Conservation (phyloP, 495 filamentous ascomycete species). For the Aspergillus affinis region DNA sequence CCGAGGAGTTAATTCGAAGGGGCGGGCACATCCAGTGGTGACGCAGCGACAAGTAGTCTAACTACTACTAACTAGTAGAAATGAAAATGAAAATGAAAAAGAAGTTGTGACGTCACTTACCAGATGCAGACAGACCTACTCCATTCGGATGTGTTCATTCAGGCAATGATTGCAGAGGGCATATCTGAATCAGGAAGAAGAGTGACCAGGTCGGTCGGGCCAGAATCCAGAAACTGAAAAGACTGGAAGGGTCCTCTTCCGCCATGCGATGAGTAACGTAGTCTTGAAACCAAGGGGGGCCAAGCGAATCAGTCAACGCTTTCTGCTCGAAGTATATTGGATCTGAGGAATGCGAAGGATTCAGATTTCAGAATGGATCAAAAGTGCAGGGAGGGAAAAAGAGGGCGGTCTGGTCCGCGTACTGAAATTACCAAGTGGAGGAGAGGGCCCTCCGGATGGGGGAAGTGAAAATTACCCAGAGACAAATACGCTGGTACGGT, state of each 20-base stretch:
- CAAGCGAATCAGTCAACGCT: not conserved
- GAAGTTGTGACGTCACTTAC: not conserved
- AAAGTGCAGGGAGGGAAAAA: not conserved
- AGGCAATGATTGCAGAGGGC: no score
- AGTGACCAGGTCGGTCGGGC: not conserved
- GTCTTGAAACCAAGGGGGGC: not conserved
- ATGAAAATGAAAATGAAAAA: not conserved
- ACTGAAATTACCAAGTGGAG: not conserved
- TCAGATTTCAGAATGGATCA: no score
- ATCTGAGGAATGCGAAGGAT: not conserved
- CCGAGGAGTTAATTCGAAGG: no score
- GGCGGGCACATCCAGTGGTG: no score
- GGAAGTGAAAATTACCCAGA: not conserved
- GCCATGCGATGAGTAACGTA: no score
- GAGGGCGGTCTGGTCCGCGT: not conserved
- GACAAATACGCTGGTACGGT: not conserved
- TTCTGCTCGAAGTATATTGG: not conserved
- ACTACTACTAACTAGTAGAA: no score
- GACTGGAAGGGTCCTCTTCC: no score
- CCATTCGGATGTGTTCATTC: not conserved
- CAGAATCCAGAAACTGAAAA: not conserved
- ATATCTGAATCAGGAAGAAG: not conserved
- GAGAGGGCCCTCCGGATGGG: no score
- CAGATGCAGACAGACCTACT: not conserved
- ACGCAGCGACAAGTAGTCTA: no score